A percentile compares a stretch with the other conserved stretches of the same genome.
Conservation (phyloP, 2,329 filamentous ascomycete species). For the Apiospora pterosperma region DNA sequence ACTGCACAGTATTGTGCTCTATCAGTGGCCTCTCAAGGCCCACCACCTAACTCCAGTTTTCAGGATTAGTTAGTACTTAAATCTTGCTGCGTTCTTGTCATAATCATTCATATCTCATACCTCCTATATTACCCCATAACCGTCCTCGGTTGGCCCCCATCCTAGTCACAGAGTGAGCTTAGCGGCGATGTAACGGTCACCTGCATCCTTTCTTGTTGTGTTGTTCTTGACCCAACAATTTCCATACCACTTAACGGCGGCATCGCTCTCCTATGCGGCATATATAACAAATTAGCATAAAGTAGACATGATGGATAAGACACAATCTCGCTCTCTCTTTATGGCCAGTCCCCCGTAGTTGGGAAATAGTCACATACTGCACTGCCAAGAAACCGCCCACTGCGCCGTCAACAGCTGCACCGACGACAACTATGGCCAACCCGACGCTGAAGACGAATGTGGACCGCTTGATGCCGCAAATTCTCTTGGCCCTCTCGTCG, state of each 20-base stretch:
- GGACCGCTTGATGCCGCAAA: not conserved
- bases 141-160: too few relatives aligned
- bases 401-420: not conserved
- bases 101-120: too few relatives aligned
- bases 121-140: too few relatives aligned
- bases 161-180: not conserved
- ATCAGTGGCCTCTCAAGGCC: too few relatives aligned
- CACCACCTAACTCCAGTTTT: too few relatives aligned
- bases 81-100: too few relatives aligned
- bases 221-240: not conserved
- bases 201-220: not conserved
- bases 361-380: not conserved
- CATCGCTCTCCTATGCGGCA: not conserved
- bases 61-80: too few relatives aligned
- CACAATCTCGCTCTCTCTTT: not conserved
- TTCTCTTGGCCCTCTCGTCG: not conserved
- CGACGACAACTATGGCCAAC: not conserved
- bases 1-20: too few relatives aligned
- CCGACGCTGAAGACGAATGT: not conserved
- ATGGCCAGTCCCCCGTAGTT: not conserved
- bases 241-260: not conserved
- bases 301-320: too few relatives aligned
- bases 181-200: not conserved
- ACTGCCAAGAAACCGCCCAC: not conserved
- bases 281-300: not conserved